These are phyloP conservation scores for Crithidia acanthocephali DNA, from an alignment of 208 protist species.

Conservation along the genomic window DNA sequence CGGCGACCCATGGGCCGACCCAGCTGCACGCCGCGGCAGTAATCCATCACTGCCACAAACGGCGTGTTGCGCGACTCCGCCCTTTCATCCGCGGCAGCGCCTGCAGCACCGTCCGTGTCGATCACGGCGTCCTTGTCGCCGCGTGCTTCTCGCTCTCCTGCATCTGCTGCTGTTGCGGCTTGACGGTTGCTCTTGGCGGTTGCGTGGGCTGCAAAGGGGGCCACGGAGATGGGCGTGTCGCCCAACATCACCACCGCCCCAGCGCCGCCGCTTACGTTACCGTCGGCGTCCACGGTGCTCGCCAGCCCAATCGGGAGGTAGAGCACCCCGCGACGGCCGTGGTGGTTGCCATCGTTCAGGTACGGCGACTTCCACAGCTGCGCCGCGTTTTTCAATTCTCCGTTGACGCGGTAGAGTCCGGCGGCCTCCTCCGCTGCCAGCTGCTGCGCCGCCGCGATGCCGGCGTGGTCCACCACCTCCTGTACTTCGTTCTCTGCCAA, in stretches of 20 bases:
- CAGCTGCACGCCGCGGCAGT: constrained; percentile 69
- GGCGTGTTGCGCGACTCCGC: constrained; percentile 17
- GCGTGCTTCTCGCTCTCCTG: not conserved
- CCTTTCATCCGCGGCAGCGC: not conserved
- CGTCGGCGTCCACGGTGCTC: constrained; percentile 9
- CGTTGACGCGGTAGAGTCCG: constrained; percentile 18
- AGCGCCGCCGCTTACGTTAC: constrained; percentile 16
- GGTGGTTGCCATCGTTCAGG: constrained; percentile 19
- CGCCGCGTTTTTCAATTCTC: not conserved
- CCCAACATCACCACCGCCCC: constrained; percentile 18
- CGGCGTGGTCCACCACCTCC: not conserved
- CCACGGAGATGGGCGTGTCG: constrained; percentile 21
- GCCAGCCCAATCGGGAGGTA: constrained; percentile 24
- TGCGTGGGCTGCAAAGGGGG: constrained; percentile 3
- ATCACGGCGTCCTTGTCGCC: not conserved
- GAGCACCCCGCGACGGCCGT: not conserved
- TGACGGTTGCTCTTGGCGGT: not conserved
- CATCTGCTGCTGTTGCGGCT: not conserved
- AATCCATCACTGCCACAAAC: constrained; percentile 68
- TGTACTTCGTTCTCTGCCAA: constrained; percentile 6
- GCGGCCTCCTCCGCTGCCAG: constrained; percentile 2
- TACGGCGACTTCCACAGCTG: constrained; percentile 35
- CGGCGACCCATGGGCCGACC: constrained; percentile 49
- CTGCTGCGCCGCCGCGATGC: constrained; percentile 1
- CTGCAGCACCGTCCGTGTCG: not conserved